These are phyloP conservation scores for Aphanomyces stellatus DNA, from an alignment of 352 stramenopile species.

Conservation along the genomic window DNA sequence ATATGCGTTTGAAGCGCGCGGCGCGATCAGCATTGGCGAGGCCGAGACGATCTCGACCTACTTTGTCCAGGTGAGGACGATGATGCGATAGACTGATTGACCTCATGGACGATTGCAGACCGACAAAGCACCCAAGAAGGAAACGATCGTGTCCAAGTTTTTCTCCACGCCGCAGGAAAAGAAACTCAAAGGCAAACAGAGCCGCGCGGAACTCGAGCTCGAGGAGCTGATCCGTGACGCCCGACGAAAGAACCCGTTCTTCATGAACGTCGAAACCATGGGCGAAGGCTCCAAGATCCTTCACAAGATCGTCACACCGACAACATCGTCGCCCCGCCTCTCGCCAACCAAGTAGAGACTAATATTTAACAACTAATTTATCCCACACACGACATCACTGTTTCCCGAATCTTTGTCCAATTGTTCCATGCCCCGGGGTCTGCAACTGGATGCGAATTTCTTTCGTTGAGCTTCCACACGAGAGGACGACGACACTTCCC, in stretches of 20 bases:
- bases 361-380: too few relatives aligned
- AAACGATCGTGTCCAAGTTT: constrained; percentile 5
- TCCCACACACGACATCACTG: too few relatives aligned
- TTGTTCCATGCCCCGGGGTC: too few relatives aligned
- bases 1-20: constrained; percentile 41
- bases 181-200: neutral
- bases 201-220: neutral
- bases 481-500: too few relatives aligned
- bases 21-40: constrained; percentile 21
- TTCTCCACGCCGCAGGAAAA: neutral
- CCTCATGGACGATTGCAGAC: neutral
- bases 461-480: too few relatives aligned
- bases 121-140: neutral
- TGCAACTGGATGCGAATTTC: too few relatives aligned
- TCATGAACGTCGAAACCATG: constrained; percentile 2
- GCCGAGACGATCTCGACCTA: constrained; percentile 7
- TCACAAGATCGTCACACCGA: neutral
- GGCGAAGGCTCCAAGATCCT: neutral
- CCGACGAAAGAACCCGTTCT: neutral
- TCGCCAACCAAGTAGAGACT: too few relatives aligned
- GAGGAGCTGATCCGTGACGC: neutral
- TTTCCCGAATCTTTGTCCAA: too few relatives aligned
- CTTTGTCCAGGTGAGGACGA: constrained; percentile 10
- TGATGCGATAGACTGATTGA: neutral
- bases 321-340: neutral